Evolutionary conservation across 2,329 filamentous ascomycete genomes (phyloP).

Genomic region (Fusarium zealandicum): DNA sequence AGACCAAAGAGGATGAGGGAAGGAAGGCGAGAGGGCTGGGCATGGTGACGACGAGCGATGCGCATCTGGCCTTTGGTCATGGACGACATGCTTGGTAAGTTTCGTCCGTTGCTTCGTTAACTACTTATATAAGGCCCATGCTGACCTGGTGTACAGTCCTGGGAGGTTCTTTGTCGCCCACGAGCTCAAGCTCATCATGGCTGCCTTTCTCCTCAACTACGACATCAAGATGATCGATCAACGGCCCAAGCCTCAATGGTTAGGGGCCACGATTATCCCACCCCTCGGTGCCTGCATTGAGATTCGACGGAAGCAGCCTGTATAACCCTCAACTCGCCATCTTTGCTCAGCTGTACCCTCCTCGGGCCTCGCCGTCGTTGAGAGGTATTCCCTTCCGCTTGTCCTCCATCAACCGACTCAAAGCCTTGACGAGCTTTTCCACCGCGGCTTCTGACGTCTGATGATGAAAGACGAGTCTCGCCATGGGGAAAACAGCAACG

Average conservation of each 20-base stretch:
- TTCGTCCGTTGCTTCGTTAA: background rate
- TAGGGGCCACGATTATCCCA: conserved; percentile 52
- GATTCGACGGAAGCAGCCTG: conserved; percentile 29
- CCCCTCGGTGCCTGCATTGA: conserved; percentile 39
- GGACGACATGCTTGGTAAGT: conserved; percentile 59
- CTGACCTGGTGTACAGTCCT: conserved; percentile 44
- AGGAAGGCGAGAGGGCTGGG: conserved; percentile 50
- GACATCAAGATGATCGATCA: conserved; percentile 54
- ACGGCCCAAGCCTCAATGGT: conserved; percentile 52
- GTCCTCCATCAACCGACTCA: conserved; percentile 22
- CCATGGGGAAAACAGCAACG: conserved; percentile 25
- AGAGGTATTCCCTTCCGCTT: conserved; percentile 11
- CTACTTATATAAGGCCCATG: no score
- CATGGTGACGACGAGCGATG: conserved; percentile 61
- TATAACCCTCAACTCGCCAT: background rate
- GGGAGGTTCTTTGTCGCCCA: conserved; percentile 64
- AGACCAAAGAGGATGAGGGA: conserved; percentile 42
- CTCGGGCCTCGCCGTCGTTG: conserved; percentile 8
- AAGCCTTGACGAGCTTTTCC: conserved; percentile 19
- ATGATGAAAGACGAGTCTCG: conserved; percentile 32
- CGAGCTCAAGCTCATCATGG: conserved; percentile 62
- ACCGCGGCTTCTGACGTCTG: conserved; percentile 25
- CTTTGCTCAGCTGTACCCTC: conserved; percentile 16
- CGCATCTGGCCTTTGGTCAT: conserved; percentile 63
- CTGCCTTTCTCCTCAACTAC: conserved; percentile 60